These are phyloP conservation scores for Meyerozyma guilliermondii DNA, from an alignment of 1,139 yeast genomes.

Conservation along the genomic window DNA sequence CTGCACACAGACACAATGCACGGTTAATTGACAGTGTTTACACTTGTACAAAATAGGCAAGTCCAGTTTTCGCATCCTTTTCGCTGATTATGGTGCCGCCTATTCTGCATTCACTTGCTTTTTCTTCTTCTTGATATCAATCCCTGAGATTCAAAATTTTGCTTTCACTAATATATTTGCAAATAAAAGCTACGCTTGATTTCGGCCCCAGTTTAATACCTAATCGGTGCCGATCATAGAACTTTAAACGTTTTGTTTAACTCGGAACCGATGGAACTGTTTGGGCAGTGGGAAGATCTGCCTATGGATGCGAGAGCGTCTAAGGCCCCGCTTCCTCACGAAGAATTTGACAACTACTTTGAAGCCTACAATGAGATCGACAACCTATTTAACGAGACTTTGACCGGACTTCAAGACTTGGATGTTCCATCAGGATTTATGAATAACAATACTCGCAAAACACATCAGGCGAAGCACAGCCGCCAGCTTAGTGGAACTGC, in stretches of 20 bases:
- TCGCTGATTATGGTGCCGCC: slow-evolving; percentile 1
- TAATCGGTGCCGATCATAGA: slow-evolving; percentile 4
- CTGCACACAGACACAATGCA: background rate
- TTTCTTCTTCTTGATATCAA: background rate
- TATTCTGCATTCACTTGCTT: background rate
- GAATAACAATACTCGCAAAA: slow-evolving; percentile 4
- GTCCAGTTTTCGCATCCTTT: slow-evolving; percentile 9
- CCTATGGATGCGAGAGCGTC: slow-evolving; percentile 10
- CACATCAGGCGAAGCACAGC: slow-evolving; percentile 21
- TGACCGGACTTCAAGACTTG: slow-evolving; percentile 43
- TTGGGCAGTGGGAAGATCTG: slow-evolving; percentile 32
- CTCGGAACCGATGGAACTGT: slow-evolving; percentile 10
- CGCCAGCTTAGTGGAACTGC: slow-evolving; percentile 56
- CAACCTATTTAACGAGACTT: slow-evolving; percentile 39
- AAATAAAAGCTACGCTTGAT: background rate
- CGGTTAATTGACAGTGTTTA: slow-evolving; percentile 13
- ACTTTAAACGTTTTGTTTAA: background rate
- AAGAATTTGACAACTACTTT: slow-evolving; percentile 36
- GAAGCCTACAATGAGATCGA: slow-evolving; percentile 33
- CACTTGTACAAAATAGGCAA: slow-evolving; percentile 17
- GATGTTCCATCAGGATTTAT: slow-evolving; percentile 40
- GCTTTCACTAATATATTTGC: slow-evolving; percentile 7
- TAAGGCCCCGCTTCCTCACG: slow-evolving; percentile 37
- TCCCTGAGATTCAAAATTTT: slow-evolving; percentile 6
- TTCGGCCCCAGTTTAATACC: background rate